Evolutionary conservation across 83 land plant species (phyloP).

Genomic region (Picea mariana): DNA sequence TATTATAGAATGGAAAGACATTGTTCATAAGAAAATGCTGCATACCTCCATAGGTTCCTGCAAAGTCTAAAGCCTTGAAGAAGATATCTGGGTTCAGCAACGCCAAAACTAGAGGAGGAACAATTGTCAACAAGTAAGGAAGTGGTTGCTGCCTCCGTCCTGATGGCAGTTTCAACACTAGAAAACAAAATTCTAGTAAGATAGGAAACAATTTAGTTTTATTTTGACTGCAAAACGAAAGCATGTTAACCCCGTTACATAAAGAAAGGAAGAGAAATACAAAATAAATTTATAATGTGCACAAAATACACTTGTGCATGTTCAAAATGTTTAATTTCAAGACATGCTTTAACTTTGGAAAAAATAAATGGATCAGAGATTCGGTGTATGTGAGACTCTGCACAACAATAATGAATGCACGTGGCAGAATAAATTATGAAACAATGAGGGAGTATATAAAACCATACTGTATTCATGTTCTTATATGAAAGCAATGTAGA

Average conservation of each 20-base stretch:
- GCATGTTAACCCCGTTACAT: not conserved
- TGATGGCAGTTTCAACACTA: conserved; percentile 88
- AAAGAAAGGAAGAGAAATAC: not conserved
- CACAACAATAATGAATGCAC: not conserved
- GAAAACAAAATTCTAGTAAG: not conserved
- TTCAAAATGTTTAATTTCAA: not conserved
- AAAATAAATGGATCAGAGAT: not conserved
- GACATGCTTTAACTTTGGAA: not conserved
- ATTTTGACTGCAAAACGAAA: not conserved
- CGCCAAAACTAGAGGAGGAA: conserved; percentile 80
- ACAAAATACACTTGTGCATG: not conserved
- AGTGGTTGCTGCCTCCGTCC: conserved; percentile 65
- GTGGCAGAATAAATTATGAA: conserved; percentile 8
- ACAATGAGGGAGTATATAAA: not conserved
- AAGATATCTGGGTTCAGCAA: conserved; percentile 88
- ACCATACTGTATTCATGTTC: too few species aligned
- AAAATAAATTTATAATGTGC: too few species aligned
- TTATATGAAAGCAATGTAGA: too few species aligned
- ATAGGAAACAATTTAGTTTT: not conserved
- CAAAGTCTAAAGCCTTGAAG: conserved; percentile 95
- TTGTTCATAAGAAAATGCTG: not conserved
- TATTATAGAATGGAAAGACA: not conserved
- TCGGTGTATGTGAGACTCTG: not conserved
- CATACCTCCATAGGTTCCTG: conserved; percentile 99
- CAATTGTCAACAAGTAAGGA: conserved; percentile 70